Evolutionary conservation across 163 green algal species (phyloP), one percentile per base, ranked within the genome.

Genomic region (Scenedesmus sp.): DNA sequence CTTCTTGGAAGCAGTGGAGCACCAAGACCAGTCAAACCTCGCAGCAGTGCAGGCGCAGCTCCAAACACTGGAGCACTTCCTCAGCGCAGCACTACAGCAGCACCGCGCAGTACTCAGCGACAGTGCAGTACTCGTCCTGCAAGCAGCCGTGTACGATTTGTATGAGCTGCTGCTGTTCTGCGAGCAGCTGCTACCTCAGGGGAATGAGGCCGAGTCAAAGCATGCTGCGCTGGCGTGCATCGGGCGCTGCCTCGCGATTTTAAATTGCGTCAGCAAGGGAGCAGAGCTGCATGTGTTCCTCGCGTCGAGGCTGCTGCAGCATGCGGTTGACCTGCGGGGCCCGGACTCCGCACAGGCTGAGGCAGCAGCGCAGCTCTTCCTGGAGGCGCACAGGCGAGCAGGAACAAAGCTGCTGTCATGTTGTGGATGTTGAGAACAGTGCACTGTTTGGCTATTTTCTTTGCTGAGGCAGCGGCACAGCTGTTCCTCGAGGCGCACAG

Each of bases 231-330:
- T 89, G n/a, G 87, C 54, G 57, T 16, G 57, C 26, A 77, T 94
- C 9, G 79, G 64, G 52, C 77, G 88, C 20, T 94, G 90, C 83
- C 73, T 90, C 23, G 88, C 91, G 55, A 81, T 95, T 1, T n/a
- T 95, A 7, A 90, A 94, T 64, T 87, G 83, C 8, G 91, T 92
- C 1, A 86, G 76, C 66, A 55, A 83, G 2, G 93, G 93, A 23
- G 92, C 92, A 5, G 93, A 95, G 92, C 85, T 95, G 84, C 93
- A 95, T 59, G 92, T 94, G 67, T 92, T 89, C 59, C 74, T 90
- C 46, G 87, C 89, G 12, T 62, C 54, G 2, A 46, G 70, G 52
- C 82, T 92, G 83, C 23, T 90, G 67, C 64, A 86, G 82, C 83
- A 82, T 46, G 83, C 90, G 16, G 64, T 88, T 4, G 76, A 76